These are phyloP conservation scores for Phytophthora niederhauseri DNA, from an alignment of 352 stramenopile genomes.

Conservation along the genomic window DNA sequence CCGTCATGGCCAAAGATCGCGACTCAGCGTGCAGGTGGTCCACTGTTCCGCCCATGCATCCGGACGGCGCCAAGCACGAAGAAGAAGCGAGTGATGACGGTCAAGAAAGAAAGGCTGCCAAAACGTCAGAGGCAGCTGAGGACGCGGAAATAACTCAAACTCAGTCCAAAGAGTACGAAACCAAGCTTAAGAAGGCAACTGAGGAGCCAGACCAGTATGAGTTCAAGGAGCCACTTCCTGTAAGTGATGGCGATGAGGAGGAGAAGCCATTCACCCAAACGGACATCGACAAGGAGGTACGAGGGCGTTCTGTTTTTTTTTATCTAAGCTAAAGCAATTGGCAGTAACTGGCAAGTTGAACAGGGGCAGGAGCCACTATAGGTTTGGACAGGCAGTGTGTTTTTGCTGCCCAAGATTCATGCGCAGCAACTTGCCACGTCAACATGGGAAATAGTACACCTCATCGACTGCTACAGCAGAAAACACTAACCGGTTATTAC, in stretches of 20 bases:
- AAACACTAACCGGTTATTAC: too few relatives aligned
- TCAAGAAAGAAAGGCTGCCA: neutral
- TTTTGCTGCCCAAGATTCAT: too few relatives aligned
- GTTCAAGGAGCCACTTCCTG: neutral
- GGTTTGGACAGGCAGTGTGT: too few relatives aligned
- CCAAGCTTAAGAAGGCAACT: neutral
- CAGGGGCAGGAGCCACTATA: neutral
- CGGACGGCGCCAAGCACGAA: neutral
- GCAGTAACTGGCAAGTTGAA: neutral
- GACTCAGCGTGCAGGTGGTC: neutral
- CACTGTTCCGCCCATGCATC: neutral
- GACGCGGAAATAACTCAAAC: neutral
- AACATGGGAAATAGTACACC: too few relatives aligned
- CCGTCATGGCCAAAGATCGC: neutral
- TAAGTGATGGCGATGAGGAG: neutral
- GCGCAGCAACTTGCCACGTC: too few relatives aligned
- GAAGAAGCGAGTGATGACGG: neutral
- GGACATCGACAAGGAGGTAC: neutral
- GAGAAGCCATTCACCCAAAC: neutral
- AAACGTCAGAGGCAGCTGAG: neutral
- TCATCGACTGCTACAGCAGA: too few relatives aligned
- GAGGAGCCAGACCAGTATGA: neutral
- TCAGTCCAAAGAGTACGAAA: neutral
- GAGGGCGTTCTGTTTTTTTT: neutral
- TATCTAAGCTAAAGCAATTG: neutral